These are phyloP conservation scores for Hansfordia pulvinata DNA, from an alignment of 2,329 filamentous ascomycete species.

Conservation along the genomic window DNA sequence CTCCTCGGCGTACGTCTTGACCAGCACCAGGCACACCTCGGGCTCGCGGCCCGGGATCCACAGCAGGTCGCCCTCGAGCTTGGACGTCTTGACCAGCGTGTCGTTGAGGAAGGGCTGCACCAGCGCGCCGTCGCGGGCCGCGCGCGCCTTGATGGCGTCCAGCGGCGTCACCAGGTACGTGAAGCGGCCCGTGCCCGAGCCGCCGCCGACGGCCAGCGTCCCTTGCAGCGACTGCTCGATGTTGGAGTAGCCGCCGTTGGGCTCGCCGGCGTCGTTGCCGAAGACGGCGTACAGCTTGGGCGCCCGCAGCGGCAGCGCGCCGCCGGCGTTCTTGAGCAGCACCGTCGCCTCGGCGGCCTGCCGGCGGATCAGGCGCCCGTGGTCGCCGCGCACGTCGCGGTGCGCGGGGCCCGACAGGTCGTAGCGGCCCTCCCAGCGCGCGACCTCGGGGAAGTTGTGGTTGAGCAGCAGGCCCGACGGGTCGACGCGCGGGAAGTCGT, in stretches of 20 bases:
- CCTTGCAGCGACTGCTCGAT: conserved; percentile 48
- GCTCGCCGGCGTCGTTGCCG: conserved; percentile 49
- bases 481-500: conserved; percentile 27
- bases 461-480: conserved; percentile 32
- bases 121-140: conserved; percentile 23
- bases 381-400: conserved; percentile 35
- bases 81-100: conserved; percentile 22
- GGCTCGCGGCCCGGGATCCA: conserved; percentile 33
- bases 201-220: conserved; percentile 45
- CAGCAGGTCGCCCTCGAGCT: conserved; percentile 29
- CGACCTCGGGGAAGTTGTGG: conserved; percentile 33
- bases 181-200: conserved; percentile 37
- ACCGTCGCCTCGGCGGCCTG: conserved; percentile 45
- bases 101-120: conserved; percentile 31
- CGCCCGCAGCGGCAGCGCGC: conserved; percentile 42
- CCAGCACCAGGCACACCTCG: conserved; percentile 53
- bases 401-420: conserved; percentile 37
- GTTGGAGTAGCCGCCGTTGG: conserved; percentile 52
- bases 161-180: conserved; percentile 41
- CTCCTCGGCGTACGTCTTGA: conserved; percentile 56
- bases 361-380: conserved; percentile 40
- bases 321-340: conserved; percentile 57
- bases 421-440: conserved; percentile 25
- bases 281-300: conserved; percentile 44
- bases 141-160: conserved; percentile 37